Evolutionary conservation across 2,329 filamentous ascomycete genomes (phyloP).

Genomic region (Xylaria sp.): DNA sequence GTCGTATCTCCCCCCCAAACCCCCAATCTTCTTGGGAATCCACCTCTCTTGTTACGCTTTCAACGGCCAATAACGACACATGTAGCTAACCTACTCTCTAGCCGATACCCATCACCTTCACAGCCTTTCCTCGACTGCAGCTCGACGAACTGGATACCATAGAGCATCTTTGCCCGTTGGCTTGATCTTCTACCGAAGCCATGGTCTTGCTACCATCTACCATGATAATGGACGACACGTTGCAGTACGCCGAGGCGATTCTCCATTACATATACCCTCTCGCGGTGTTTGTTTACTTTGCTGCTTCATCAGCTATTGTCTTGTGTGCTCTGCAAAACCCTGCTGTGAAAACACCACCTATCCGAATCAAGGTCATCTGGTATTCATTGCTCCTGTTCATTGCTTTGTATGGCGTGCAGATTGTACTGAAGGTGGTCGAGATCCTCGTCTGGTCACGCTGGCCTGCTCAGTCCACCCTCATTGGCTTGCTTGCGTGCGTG

Average conservation of each 20-base stretch:
- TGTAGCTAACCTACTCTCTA: conserved; percentile 16
- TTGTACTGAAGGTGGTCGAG: conserved; percentile 47
- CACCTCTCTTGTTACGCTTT: background rate
- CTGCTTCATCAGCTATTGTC: conserved; percentile 55
- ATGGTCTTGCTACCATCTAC: conserved; percentile 1
- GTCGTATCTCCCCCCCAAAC: background rate
- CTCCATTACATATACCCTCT: conserved; percentile 67
- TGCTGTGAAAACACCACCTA: conserved; percentile 43
- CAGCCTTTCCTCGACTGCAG: background rate
- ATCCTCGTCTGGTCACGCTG: conserved; percentile 45
- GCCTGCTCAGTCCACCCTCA: conserved; percentile 53
- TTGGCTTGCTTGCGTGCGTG: conserved; percentile 66
- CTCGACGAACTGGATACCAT: background rate
- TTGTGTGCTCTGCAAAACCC: conserved; percentile 60
- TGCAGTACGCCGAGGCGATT: conserved; percentile 45
- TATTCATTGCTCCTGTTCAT: conserved; percentile 51
- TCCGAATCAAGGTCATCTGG: conserved; percentile 51
- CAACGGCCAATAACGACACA: background rate
- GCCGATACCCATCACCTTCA: conserved; percentile 11
- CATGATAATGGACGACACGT: conserved; percentile 21
- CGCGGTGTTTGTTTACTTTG: conserved; percentile 62
- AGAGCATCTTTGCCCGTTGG: conserved; percentile 3
- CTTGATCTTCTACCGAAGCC: background rate
- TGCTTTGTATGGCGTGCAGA: conserved; percentile 55
- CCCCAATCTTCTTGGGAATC: background rate